Base-by-base conservation (phyloP, 192 early-diverging fungal species). In the Podila horticola region DNA sequence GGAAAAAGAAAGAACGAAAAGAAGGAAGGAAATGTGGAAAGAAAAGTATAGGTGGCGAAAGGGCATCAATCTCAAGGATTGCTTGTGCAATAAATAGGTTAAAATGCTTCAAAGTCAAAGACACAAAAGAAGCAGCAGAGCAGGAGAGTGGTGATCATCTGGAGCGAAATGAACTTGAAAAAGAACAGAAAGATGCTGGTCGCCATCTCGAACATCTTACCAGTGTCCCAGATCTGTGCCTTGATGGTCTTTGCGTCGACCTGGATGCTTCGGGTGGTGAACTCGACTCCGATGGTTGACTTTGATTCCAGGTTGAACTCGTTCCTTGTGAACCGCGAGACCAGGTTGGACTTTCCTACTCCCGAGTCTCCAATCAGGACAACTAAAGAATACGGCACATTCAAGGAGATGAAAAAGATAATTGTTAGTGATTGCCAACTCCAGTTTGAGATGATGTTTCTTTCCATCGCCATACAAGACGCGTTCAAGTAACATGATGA, bases 201-300 rank as follows among this genome's bases (percentile, higher is more conserved):
- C 52, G 15, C 41, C 41, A 45, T 45, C 41, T 45, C 52, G 12
- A 26, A n/a, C 52, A 55, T 60, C 68, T 75, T 82, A 89, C 95
- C 98, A 67, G 98, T 99, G 88, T 99, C 98, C 98, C 98, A 99
- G 85, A 99, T 98, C 84, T 99, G 97, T 57, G 96, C 96, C 87
- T 98, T 99, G 85, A 99, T 97, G 17, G 94, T 97, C 89, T 99
- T 99, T 70, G 90, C 87, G 69, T 99, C 97, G 48, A 99, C 96
- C 82, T 97, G 93, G 73, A 99, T 97, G 86, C 90, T 94, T 71
- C 97, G 89, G 34, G 96, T 98, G 49, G 95, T 96, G 86, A 98
- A 99, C 82, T 99, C 98, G 62, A 99, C 96, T 75, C 98, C 98
- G 85, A 99, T 99, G 63, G 98, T 99, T 36, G 97, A 97, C 86